Percentiles rank a stretch among this genome's conserved stretches.
Conservation (phyloP, 2,329 filamentous ascomycete species). For the Colletotrichum simmondsii region DNA sequence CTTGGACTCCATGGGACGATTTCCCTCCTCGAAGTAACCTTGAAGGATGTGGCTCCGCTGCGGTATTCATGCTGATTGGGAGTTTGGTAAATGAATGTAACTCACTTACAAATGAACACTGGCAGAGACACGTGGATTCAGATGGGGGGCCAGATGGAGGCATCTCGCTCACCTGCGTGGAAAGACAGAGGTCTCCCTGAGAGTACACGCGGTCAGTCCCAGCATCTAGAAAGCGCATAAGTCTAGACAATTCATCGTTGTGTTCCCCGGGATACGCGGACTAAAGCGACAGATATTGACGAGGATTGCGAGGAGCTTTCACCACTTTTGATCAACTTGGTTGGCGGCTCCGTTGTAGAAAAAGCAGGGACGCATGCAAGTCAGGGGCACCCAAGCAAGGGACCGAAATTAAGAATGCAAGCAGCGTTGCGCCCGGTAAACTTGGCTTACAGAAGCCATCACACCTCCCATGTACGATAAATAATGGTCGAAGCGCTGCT, state of each 20-base stretch:
- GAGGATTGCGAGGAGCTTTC: not conserved
- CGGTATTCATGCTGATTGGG: not conserved
- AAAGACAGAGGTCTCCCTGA: not conserved
- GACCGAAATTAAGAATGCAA: constrained; percentile 12
- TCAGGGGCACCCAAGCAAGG: not conserved
- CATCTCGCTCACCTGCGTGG: not conserved
- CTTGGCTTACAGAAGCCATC: not conserved
- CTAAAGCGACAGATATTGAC: not conserved
- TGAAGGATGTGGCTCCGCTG: not conserved
- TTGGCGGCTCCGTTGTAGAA: not conserved
- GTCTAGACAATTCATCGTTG: not conserved
- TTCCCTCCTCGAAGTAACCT: not conserved
- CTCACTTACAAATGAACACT: not conserved
- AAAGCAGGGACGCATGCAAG: not conserved
- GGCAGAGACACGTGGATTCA: not conserved
- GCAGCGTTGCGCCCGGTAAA: not conserved
- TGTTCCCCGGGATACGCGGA: not conserved
- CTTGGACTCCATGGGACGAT: not conserved
- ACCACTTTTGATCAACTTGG: not conserved
- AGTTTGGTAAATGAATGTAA: constrained; percentile 6
- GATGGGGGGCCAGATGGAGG: not conserved
- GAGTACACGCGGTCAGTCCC: not conserved
- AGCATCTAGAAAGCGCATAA: not conserved
- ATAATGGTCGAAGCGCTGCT: constrained; percentile 13
- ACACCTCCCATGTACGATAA: constrained; percentile 6